Conservation (phyloP, 2,329 filamentous ascomycete genomes). For the Talaromyces sp. region DNA sequence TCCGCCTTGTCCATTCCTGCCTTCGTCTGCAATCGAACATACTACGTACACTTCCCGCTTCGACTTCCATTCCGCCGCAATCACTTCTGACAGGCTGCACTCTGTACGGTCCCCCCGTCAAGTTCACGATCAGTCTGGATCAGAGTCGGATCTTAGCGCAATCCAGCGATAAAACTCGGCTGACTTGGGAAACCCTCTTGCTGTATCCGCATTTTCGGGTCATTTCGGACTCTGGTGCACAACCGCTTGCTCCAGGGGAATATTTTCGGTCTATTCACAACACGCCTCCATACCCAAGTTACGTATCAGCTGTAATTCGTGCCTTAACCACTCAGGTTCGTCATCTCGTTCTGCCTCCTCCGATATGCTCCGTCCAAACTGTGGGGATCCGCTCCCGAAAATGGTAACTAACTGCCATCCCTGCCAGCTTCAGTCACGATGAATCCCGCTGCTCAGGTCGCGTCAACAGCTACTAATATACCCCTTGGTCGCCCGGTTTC, state of each 20-base stretch:
- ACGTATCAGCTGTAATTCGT: slow-evolving; percentile 8
- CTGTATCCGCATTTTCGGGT: slow-evolving; percentile 18
- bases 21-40: background rate
- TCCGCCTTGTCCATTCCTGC: background rate
- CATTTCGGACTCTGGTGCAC: slow-evolving; percentile 17
- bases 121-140: slow-evolving; percentile 2
- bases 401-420: slow-evolving; percentile 25
- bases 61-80: background rate
- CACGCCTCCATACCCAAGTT: background rate
- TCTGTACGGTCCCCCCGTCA: background rate
- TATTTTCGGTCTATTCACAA: slow-evolving; percentile 5
- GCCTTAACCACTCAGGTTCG: slow-evolving; percentile 18
- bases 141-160: slow-evolving; percentile 2
- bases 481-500: slow-evolving; percentile 40
- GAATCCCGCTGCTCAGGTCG: slow-evolving; percentile 26
- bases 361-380: slow-evolving; percentile 40
- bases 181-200: background rate
- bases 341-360: slow-evolving; percentile 22
- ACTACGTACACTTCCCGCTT: no score
- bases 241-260: background rate
- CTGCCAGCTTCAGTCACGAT: slow-evolving; percentile 26
- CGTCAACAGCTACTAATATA: slow-evolving; percentile 43
- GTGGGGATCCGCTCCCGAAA: slow-evolving; percentile 36
- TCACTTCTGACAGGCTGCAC: background rate
- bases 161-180: slow-evolving; percentile 8